Conservation (phyloP, 768 basidiomycete genomes). For the Phylloporus scabripes region DNA sequence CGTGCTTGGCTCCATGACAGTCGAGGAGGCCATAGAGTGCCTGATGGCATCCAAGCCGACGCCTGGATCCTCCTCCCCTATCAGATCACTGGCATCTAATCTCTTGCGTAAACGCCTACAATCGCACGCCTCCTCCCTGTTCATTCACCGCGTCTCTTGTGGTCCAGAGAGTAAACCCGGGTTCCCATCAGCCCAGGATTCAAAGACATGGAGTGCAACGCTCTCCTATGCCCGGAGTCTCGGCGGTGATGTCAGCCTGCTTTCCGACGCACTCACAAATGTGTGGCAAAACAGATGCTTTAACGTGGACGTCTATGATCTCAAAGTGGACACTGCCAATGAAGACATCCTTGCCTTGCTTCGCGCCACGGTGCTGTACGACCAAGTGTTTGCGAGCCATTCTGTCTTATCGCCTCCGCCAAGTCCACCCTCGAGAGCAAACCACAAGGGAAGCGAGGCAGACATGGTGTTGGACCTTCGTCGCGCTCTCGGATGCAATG, state of each 20-base stretch:
- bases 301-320: slow-evolving; percentile 26
- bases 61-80: slow-evolving; percentile 30
- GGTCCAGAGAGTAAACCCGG: slow-evolving; percentile 9
- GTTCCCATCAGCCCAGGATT: slow-evolving; percentile 19
- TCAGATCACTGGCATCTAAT: slow-evolving; percentile 47
- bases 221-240: slow-evolving; percentile 58
- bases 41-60: slow-evolving; percentile 23
- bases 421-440: slow-evolving; percentile 36
- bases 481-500: slow-evolving; percentile 48
- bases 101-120: slow-evolving; percentile 50
- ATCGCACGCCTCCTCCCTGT: slow-evolving; percentile 48
- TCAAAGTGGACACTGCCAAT: slow-evolving; percentile 30
- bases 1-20: slow-evolving; percentile 45
- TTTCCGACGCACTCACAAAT: slow-evolving; percentile 54
- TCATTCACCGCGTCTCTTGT: slow-evolving; percentile 41
- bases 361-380: slow-evolving; percentile 55
- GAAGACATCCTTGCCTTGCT: slow-evolving; percentile 50
- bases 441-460: slow-evolving; percentile 6
- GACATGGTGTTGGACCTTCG: slow-evolving; percentile 45
- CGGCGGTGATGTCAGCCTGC: slow-evolving; percentile 49
- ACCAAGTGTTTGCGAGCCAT: slow-evolving; percentile 47
- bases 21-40: slow-evolving; percentile 48
- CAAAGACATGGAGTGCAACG: slow-evolving; percentile 41
- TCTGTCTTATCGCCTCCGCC: slow-evolving; percentile 56
- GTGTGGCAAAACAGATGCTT: slow-evolving; percentile 43